Conservation (phyloP, 2,329 filamentous ascomycete species). For the Colletotrichum lentis region DNA sequence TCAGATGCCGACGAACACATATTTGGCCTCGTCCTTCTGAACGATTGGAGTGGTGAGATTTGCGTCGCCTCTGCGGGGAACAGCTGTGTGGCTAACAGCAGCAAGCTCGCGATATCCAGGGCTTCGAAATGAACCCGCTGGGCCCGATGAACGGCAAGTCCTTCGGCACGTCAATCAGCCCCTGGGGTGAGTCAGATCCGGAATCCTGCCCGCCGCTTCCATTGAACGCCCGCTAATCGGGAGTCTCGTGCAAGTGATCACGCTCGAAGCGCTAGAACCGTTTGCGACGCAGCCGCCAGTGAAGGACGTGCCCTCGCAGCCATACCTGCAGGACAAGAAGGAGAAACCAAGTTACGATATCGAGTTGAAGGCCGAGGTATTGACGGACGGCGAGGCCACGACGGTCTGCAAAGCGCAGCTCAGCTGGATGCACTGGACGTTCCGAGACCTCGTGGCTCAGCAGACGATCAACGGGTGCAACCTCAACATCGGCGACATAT, state of each 20-base stretch:
- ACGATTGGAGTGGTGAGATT: conserved; percentile 66
- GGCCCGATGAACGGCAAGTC: conserved; percentile 70
- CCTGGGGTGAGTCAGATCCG: conserved; percentile 53
- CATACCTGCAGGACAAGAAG: conserved; percentile 47
- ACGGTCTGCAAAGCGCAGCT: conserved; percentile 45
- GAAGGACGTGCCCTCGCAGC: conserved; percentile 39
- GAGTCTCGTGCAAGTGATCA: conserved; percentile 53
- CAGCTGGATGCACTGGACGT: conserved; percentile 50
- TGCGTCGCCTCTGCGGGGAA: conserved; percentile 31
- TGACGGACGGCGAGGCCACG: conserved; percentile 40
- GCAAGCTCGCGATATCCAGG: conserved; percentile 67
- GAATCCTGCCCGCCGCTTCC: neutral
- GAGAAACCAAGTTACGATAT: conserved; percentile 50
- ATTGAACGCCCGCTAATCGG: neutral
- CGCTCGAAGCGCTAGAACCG: conserved; percentile 66
- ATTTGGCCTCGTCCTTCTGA: conserved; percentile 69
- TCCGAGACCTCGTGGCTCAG: conserved; percentile 50
- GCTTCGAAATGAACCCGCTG: conserved; percentile 66
- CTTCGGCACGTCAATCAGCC: conserved; percentile 66
- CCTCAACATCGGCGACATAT: conserved; percentile 51
- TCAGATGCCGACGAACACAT: conserved; percentile 65
- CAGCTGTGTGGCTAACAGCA: conserved; percentile 38
- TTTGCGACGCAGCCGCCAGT: conserved; percentile 56
- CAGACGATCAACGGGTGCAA: conserved; percentile 49
- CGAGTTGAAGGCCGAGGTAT: conserved; percentile 44